These are phyloP conservation scores for Pleurotus djamor DNA, from an alignment of 768 basidiomycete species.

Conservation along the genomic window DNA sequence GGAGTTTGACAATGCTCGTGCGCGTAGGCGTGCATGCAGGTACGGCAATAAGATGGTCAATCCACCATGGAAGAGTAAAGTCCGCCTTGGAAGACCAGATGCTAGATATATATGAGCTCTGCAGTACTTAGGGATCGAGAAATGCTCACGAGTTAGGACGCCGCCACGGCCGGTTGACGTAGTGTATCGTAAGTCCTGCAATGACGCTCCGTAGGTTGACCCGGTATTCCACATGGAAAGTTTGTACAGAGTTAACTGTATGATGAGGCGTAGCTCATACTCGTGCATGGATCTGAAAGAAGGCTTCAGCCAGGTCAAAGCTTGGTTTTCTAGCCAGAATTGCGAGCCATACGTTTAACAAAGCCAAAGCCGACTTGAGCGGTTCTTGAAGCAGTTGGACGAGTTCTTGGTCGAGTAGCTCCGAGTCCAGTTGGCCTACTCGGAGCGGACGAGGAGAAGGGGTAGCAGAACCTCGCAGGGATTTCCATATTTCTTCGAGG, in stretches of 20 bases:
- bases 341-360: slow-evolving; percentile 51
- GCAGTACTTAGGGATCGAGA: not conserved
- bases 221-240: slow-evolving; percentile 81
- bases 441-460: slow-evolving; percentile 56
- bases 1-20: slow-evolving; percentile 74
- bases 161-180: slow-evolving; percentile 20
- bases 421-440: slow-evolving; percentile 90
- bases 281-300: slow-evolving; percentile 62
- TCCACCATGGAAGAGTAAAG: slow-evolving; percentile 63
- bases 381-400: slow-evolving; percentile 80
- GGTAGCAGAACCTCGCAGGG: slow-evolving; percentile 26
- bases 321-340: not conserved
- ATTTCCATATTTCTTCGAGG: slow-evolving; percentile 44
- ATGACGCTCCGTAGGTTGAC: slow-evolving; percentile 78
- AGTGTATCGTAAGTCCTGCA: slow-evolving; percentile 74
- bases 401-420: slow-evolving; percentile 87
- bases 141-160: slow-evolving; percentile 32
- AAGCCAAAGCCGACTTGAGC: slow-evolving; percentile 65
- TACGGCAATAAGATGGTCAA: slow-evolving; percentile 81
- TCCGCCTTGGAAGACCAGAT: slow-evolving; percentile 61
- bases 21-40: slow-evolving; percentile 68
- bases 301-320: slow-evolving; percentile 37
- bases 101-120: slow-evolving; percentile 30
- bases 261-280: slow-evolving; percentile 70
- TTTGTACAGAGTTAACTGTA: slow-evolving; percentile 75